These are phyloP conservation scores for Aegilops umbellulata DNA, from an alignment of 176 grass and related monocot genomes.

Conservation along the genomic window DNA sequence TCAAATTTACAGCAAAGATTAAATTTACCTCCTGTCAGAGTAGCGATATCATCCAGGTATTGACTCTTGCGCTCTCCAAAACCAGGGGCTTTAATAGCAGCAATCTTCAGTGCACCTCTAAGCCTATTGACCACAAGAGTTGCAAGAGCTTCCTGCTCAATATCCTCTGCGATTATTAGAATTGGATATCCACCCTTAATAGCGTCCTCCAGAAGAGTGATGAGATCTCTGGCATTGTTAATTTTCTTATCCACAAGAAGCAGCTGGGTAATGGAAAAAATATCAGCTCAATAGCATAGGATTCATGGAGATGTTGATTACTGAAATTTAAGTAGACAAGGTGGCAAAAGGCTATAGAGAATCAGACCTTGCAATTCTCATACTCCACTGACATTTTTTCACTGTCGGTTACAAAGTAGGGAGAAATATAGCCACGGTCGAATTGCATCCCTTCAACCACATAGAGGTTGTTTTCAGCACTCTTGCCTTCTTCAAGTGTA, in stretches of 20 bases:
- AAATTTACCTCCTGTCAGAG: slow-evolving; percentile 55
- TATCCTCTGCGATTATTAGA: slow-evolving; percentile 66
- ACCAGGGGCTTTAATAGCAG: slow-evolving; percentile 69
- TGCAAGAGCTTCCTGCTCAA: slow-evolving; percentile 82
- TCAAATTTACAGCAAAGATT: background rate
- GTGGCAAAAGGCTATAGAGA: background rate
- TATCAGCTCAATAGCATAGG: background rate
- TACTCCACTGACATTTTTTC: slow-evolving; percentile 64
- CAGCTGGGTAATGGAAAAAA: slow-evolving; percentile 28
- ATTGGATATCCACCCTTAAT: slow-evolving; percentile 56
- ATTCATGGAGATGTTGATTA: background rate
- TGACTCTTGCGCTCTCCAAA: slow-evolving; percentile 80
- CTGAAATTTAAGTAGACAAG: background rate
- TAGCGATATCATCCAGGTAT: slow-evolving; percentile 72
- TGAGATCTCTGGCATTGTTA: slow-evolving; percentile 66
- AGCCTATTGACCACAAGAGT: slow-evolving; percentile 79
- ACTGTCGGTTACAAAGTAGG: slow-evolving; percentile 79
- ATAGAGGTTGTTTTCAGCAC: slow-evolving; percentile 62
- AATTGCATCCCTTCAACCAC: slow-evolving; percentile 77
- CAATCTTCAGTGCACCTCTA: slow-evolving; percentile 63
- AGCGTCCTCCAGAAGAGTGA: slow-evolving; percentile 53
- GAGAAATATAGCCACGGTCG: slow-evolving; percentile 71
- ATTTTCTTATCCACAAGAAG: slow-evolving; percentile 78
- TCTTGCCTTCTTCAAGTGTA: slow-evolving; percentile 67
- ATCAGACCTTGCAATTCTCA: slow-evolving; percentile 69